These are phyloP conservation scores for Cryphonectria parasitica DNA, from an alignment of 2,329 filamentous ascomycete genomes.

Conservation along the genomic window DNA sequence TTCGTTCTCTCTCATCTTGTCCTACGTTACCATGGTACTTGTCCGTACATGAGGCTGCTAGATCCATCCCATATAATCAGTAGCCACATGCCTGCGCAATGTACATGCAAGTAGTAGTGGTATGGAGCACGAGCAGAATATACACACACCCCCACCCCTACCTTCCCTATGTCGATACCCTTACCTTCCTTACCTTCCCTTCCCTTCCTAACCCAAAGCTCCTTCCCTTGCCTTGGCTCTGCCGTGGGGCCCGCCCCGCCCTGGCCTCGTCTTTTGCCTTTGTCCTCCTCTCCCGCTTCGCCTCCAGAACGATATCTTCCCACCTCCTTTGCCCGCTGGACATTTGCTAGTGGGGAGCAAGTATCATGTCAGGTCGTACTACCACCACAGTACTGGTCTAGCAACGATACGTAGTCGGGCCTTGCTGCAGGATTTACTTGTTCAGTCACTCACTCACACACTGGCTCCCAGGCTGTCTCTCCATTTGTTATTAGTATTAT, in stretches of 20 bases:
- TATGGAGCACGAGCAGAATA: background rate
- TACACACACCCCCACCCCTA: background rate
- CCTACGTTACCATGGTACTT: background rate
- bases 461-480: background rate
- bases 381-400: background rate
- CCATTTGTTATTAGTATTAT: background rate
- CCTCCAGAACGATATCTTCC: background rate
- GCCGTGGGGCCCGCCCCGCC: background rate
- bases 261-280: background rate
- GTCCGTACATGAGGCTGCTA: background rate
- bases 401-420: background rate
- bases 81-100: background rate
- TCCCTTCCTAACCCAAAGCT: background rate
- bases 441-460: background rate
- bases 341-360: background rate
- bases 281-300: background rate
- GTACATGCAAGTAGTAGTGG: background rate
- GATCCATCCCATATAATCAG: background rate
- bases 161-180: background rate
- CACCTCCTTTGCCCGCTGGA: background rate
- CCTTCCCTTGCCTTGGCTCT: background rate
- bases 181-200: background rate
- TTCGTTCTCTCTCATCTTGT: background rate
- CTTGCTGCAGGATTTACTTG: background rate
- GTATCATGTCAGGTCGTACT: background rate